phyloP scores from a whole-genome alignment of 2,329 filamentous ascomycete species.

The Curvularia sp. region DNA sequence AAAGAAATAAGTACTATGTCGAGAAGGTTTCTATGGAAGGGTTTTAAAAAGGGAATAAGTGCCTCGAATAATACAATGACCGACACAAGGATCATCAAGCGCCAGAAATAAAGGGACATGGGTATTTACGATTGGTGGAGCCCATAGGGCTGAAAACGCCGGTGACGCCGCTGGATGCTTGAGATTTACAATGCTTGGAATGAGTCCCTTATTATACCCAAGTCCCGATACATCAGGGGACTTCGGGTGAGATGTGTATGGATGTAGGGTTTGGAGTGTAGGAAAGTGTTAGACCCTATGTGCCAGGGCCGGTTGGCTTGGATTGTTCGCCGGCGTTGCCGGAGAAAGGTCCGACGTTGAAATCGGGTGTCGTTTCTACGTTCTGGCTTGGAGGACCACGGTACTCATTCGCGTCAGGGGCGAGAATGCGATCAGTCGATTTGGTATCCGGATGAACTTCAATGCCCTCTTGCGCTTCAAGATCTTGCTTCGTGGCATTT shows the following conservation, averaged over 20 bases:
- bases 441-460: slow-evolving; percentile 60
- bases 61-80: slow-evolving; percentile 17
- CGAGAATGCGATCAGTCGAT: slow-evolving; percentile 56
- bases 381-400: slow-evolving; percentile 55
- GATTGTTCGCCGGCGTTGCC: slow-evolving; percentile 37
- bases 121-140: slow-evolving; percentile 19
- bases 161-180: slow-evolving; percentile 18
- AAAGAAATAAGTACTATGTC: background rate
- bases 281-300: slow-evolving; percentile 1
- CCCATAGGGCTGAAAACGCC: slow-evolving; percentile 3
- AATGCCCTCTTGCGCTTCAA: slow-evolving; percentile 54
- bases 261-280: slow-evolving; percentile 1
- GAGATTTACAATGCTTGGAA: slow-evolving; percentile 5
- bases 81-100: slow-evolving; percentile 3
- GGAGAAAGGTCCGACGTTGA: slow-evolving; percentile 52
- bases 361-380: slow-evolving; percentile 54
- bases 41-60: slow-evolving; percentile 1
- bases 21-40: slow-evolving; percentile 3
- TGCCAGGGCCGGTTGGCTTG: slow-evolving; percentile 16
- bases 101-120: slow-evolving; percentile 11
- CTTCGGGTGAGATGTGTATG: background rate
- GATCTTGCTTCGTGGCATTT: slow-evolving; percentile 46
- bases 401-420: slow-evolving; percentile 51
- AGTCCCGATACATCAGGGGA: slow-evolving; percentile 9
- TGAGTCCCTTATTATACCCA: slow-evolving; percentile 3